Evolutionary conservation across 2,329 filamentous ascomycete genomes (phyloP).

Genomic region (Diaporthe capsici): DNA sequence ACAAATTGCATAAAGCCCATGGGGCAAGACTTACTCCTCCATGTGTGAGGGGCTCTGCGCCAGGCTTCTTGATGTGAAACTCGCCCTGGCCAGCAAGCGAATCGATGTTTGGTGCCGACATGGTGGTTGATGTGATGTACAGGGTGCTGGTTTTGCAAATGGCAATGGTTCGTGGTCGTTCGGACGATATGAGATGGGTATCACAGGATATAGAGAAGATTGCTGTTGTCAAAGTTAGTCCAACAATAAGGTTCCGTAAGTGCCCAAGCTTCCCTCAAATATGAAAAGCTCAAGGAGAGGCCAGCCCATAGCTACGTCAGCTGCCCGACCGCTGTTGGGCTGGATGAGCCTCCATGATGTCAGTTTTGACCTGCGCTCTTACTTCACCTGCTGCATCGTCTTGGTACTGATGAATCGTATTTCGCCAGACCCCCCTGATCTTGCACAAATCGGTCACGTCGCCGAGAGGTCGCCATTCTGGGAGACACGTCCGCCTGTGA

Average conservation of each 20-base stretch:
- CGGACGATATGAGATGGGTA: not conserved
- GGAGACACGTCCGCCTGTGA: not conserved
- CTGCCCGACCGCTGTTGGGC: constrained; percentile 8
- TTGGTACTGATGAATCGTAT: not conserved
- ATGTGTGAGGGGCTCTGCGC: constrained; percentile 66
- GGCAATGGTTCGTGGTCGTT: too few relatives aligned
- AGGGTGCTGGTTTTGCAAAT: not conserved
- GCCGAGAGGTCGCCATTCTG: not conserved
- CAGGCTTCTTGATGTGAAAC: constrained; percentile 66
- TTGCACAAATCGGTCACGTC: not conserved
- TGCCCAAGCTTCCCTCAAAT: not conserved
- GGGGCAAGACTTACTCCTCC: constrained; percentile 63
- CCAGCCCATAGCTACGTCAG: constrained; percentile 15
- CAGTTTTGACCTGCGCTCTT: constrained; percentile 3
- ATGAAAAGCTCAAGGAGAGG: not conserved
- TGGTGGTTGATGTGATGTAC: constrained; percentile 45
- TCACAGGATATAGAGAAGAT: not conserved
- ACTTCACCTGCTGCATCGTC: not conserved
- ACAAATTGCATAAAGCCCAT: not conserved
- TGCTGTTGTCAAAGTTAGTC: not conserved
- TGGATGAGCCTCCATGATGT: constrained; percentile 5
- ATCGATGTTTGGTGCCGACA: constrained; percentile 64
- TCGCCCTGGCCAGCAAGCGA: constrained; percentile 68
- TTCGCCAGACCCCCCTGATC: not conserved
- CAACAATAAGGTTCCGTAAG: too few relatives aligned